Percentiles rank a stretch among this genome's conserved stretches.
phyloP scores from a whole-genome alignment of 345 rosid species.

The Anastatica hierochuntica region DNA sequence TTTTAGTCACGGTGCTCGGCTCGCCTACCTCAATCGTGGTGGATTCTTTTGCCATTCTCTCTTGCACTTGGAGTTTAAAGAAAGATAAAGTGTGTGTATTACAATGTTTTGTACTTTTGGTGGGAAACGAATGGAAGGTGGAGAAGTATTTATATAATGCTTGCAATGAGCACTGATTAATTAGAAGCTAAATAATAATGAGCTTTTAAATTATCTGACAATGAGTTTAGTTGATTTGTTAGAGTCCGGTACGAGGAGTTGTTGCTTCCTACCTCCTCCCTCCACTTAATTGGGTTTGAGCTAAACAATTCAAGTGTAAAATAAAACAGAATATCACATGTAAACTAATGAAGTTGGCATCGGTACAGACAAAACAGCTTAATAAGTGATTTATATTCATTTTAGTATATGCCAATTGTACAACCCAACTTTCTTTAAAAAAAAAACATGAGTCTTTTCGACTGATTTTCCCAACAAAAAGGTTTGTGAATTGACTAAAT shows the following conservation, averaged over 20 bases:
- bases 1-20: conserved; percentile 23
- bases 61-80: conserved; percentile 2
- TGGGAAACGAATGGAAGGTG: conserved; percentile 16
- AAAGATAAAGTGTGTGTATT: conserved; percentile 8
- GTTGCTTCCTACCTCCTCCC: not conserved
- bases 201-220: too few species aligned
- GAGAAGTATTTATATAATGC: conserved; percentile 9
- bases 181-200: too few species aligned
- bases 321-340: not conserved
- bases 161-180: too few species aligned
- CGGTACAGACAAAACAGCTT: conserved; percentile 1
- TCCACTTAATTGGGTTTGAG: conserved; percentile 7
- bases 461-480: too few species aligned
- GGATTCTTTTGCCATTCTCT: conserved; percentile 22
- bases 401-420: not conserved
- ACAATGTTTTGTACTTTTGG: conserved; percentile 9
- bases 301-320: not conserved
- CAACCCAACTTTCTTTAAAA: not conserved
- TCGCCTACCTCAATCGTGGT: conserved; percentile 26
- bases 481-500: too few species aligned
- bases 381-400: not conserved
- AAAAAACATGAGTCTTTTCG: too few species aligned
- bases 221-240: too few species aligned
- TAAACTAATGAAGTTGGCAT: conserved; percentile 13
- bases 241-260: too few species aligned